Percentiles rank a stretch among this genome's conserved stretches.
These are phyloP conservation scores for Phanerochaete sordida DNA, from an alignment of 768 basidiomycete species.

Conservation along the genomic window DNA sequence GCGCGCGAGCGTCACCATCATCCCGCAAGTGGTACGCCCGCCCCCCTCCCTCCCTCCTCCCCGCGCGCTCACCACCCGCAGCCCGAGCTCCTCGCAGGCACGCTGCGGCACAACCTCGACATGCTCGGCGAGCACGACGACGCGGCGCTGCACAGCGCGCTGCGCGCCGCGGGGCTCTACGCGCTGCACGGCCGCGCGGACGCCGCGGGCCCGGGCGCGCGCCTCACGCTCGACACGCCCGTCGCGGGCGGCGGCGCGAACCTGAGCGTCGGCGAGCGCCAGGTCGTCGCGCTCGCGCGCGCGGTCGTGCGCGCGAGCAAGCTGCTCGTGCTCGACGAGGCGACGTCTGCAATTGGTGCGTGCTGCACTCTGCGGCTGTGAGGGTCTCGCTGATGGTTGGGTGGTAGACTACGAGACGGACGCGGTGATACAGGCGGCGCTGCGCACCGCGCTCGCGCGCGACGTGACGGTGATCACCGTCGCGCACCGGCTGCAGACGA, in stretches of 20 bases:
- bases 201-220: conserved; percentile 28
- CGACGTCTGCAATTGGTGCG: conserved; percentile 43
- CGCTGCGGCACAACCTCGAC: conserved; percentile 46
- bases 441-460: conserved; percentile 44
- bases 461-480: conserved; percentile 54
- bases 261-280: conserved; percentile 54
- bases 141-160: conserved; percentile 33
- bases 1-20: conserved; percentile 53
- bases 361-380: background rate
- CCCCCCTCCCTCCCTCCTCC: conserved; percentile 16
- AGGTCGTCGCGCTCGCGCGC: conserved; percentile 56
- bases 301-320: conserved; percentile 57
- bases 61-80: background rate
- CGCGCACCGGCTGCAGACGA: conserved; percentile 54
- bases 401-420: conserved; percentile 53
- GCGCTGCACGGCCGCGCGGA: conserved; percentile 27
- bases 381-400: background rate
- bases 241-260: conserved; percentile 43
- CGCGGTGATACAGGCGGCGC: conserved; percentile 50
- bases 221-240: conserved; percentile 40
- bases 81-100: conserved; percentile 40
- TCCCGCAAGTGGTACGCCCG: conserved; percentile 48
- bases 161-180: conserved; percentile 38
- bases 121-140: conserved; percentile 48
- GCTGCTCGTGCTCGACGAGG: conserved; percentile 56